phyloP scores from a whole-genome alignment of 1,284 basidiomycete genomes.

The Takashimella koratensis region DNA sequence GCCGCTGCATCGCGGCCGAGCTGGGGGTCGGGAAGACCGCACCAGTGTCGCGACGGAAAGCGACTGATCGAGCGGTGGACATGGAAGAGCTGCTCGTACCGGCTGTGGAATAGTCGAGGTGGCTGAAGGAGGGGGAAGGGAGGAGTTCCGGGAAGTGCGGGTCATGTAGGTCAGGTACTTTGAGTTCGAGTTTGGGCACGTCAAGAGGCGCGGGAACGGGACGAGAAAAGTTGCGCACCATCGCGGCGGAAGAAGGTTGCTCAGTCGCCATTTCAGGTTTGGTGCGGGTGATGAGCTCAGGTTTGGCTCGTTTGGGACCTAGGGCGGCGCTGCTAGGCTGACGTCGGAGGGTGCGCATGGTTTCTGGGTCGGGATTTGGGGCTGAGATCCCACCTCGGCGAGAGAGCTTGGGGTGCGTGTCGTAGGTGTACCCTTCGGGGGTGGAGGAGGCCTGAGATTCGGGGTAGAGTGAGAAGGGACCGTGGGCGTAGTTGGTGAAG shows the following conservation, averaged over 20 bases:
- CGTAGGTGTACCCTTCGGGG: not conserved
- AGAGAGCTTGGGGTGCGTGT: not conserved
- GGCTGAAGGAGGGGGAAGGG: conserved; percentile 22
- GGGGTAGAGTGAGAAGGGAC: not conserved
- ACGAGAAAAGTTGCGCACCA: not conserved
- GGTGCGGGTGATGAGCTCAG: no score
- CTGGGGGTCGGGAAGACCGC: not conserved
- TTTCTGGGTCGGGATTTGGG: not conserved
- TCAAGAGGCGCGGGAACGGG: not conserved
- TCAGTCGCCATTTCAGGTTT: no score
- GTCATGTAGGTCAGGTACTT: not conserved
- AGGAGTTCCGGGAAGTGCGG: conserved; percentile 16
- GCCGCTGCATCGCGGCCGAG: not conserved
- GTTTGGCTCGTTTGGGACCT: not conserved
- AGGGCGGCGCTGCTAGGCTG: not conserved
- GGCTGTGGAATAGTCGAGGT: conserved; percentile 24
- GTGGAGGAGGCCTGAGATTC: not conserved
- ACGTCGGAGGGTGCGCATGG: not conserved
- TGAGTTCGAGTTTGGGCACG: not conserved
- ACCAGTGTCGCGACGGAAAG: not conserved
- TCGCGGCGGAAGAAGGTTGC: not conserved
- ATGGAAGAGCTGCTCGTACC: conserved; percentile 4
- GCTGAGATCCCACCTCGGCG: not conserved
- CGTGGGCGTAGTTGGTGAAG: not conserved
- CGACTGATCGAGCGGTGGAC: conserved; percentile 1